A percentile compares a stretch with the other conserved stretches of the same genome.
phyloP scores from a whole-genome alignment of 257 asterid genomes.

The Nyctanthes arbortristis region DNA sequence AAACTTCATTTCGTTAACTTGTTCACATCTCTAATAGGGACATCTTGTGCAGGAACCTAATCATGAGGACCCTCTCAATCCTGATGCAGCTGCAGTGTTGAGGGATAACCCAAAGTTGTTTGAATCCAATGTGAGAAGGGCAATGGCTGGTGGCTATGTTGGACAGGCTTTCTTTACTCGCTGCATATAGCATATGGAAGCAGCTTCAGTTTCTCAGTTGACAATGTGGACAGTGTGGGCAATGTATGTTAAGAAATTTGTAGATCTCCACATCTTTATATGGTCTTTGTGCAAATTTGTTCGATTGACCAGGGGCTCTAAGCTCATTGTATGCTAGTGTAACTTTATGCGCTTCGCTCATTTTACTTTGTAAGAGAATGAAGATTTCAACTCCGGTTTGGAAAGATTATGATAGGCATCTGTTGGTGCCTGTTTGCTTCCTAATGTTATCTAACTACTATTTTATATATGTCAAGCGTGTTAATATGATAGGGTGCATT shows the following conservation, averaged over 20 bases:
- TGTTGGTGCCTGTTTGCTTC: not conserved
- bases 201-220: slow-evolving; percentile 9
- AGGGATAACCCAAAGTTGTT: slow-evolving; percentile 51
- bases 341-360: not conserved
- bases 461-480: too few relatives aligned
- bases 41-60: slow-evolving; percentile 74
- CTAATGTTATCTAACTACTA: too few relatives aligned
- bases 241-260: slow-evolving; percentile 23
- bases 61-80: slow-evolving; percentile 96
- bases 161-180: slow-evolving; percentile 34
- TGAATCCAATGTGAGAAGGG: slow-evolving; percentile 45
- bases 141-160: slow-evolving; percentile 48
- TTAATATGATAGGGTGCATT: too few relatives aligned
- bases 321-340: slow-evolving; percentile 9
- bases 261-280: slow-evolving; percentile 20
- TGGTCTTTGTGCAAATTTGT: slow-evolving; percentile 5
- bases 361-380: not conserved
- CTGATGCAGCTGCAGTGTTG: slow-evolving; percentile 69
- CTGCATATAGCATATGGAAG: slow-evolving; percentile 26
- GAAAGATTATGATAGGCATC: not conserved
- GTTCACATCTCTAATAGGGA: slow-evolving; percentile 20
- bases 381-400: not conserved
- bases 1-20: not conserved
- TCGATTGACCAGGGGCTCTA: too few relatives aligned
- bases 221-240: slow-evolving; percentile 14